Evolutionary conservation across 192 early-diverging fungal genomes (phyloP), one percentile per base, ranked within the genome.

Genomic region (Lobosporangium transversale): DNA sequence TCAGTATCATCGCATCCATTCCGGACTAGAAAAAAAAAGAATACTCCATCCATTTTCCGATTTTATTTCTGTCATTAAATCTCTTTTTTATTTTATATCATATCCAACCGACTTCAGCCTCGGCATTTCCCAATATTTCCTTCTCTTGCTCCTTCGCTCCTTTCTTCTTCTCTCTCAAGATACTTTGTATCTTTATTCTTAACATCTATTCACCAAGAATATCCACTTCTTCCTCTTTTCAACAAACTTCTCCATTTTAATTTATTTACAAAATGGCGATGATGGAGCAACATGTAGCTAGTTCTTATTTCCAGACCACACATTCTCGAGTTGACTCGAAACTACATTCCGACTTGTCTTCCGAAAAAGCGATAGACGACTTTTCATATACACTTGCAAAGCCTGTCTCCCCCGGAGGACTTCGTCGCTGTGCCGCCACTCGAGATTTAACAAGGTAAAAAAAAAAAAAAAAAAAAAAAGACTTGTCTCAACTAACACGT

Each of bases 381-480:
- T 35, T 24, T 31, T 18, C 43, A 21, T 75, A 53, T 26, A 32
- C 63, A n/a, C 33, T 66, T 21, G n/a, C 40, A 43, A 57, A 58
- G 17, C 58, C 71, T 4, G n/a, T 61, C 31, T 55, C 58, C 0
- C 60, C 35, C 27, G 71, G 70, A 20, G 70, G 71, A 9, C 63
- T 75, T n/a, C 62, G 71, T 24, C 71, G 71, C 12, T 75, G 71
- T 50, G 71, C 71, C 4, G 71, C 50, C 35, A 75, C 71, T 18
- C 33, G 71, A 32, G 71, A 75, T 33, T 58, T 75, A 51, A 75
- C 71, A 5, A 75, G 71, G 71, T 75, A 74, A 14, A 15, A 8
- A 20, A 3, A 45, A 14, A 20, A 45, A 15, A 45, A 20, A 45
- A n/a, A n/a, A n/a, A n/a, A n/a, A n/a, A n/a, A n/a, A n/a, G n/a